Evolutionary conservation across 352 stramenopile genomes (phyloP).

Genomic region (Globisporangium uncinulatum): DNA sequence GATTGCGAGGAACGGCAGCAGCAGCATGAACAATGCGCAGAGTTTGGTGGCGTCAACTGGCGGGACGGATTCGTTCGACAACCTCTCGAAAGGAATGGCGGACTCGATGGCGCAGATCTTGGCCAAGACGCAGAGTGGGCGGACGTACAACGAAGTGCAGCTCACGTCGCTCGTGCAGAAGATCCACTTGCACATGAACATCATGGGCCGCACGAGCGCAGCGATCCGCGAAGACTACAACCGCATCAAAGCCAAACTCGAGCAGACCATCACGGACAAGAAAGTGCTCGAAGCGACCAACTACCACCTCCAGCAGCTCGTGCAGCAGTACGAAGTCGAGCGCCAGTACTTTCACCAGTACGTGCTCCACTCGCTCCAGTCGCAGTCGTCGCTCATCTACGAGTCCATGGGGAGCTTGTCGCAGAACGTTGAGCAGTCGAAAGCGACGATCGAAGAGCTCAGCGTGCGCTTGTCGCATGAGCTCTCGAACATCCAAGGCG

Average conservation of each 20-base stretch:
- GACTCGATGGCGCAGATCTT: constrained; percentile 36
- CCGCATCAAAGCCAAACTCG: constrained; percentile 23
- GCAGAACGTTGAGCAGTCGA: constrained; percentile 17
- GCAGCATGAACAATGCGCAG: constrained; percentile 4
- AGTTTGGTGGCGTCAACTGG: constrained; percentile 9
- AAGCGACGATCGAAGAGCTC: constrained; percentile 17
- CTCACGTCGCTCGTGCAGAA: constrained; percentile 30
- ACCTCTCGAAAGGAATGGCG: constrained; percentile 23
- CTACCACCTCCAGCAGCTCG: constrained; percentile 17
- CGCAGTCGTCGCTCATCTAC: constrained; percentile 18
- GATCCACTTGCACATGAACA: constrained; percentile 35
- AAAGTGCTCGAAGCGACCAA: constrained; percentile 23
- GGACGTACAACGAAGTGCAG: constrained; percentile 27
- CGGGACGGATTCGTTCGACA: constrained; percentile 20
- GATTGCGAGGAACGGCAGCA: constrained; percentile 8
- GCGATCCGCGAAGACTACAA: constrained; percentile 32
- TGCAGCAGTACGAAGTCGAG: constrained; percentile 31
- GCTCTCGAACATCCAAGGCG: constrained; percentile 12
- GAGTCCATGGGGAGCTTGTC: constrained; percentile 17
- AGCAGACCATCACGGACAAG: constrained; percentile 33
- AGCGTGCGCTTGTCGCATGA: constrained; percentile 12
- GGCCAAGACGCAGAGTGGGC: constrained; percentile 21
- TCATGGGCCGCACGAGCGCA: constrained; percentile 33
- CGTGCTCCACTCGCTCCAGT: constrained; percentile 20
- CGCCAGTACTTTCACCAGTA: constrained; percentile 30